Percentiles rank a stretch among this genome's conserved stretches.
phyloP scores from a whole-genome alignment of 2,329 filamentous ascomycete genomes.

The Verruconis gallopava region DNA sequence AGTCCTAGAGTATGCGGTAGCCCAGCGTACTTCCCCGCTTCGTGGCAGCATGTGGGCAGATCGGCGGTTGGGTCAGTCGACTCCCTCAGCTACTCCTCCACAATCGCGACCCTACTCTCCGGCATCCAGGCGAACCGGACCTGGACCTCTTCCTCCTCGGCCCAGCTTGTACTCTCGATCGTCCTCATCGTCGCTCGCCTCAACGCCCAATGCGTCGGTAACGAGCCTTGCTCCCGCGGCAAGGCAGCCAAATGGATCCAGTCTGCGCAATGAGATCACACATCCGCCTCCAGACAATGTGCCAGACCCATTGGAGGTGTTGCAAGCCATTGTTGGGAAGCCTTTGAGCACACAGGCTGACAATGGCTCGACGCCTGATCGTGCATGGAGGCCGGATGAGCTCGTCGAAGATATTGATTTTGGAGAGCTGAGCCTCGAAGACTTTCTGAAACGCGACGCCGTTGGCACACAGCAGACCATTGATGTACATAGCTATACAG shows the following conservation, averaged over 20 bases:
- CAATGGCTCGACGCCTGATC: slow-evolving; percentile 13
- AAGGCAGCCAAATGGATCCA: slow-evolving; percentile 54
- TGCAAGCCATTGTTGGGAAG: slow-evolving; percentile 43
- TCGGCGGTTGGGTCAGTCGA: slow-evolving; percentile 59
- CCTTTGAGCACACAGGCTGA: slow-evolving; percentile 11
- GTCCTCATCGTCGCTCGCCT: slow-evolving; percentile 66
- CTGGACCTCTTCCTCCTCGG: slow-evolving; percentile 38
- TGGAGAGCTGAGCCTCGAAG: slow-evolving; percentile 59
- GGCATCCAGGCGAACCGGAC: slow-evolving; percentile 53
- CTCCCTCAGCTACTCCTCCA: slow-evolving; percentile 47
- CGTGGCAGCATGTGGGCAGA: slow-evolving; percentile 67
- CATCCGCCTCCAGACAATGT: slow-evolving; percentile 40
- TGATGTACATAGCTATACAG: slow-evolving; percentile 36
- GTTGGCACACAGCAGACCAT: slow-evolving; percentile 17
- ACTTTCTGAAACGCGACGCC: slow-evolving; percentile 41
- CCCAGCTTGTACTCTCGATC: slow-evolving; percentile 55
- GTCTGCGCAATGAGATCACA: slow-evolving; percentile 45
- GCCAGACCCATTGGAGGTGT: slow-evolving; percentile 56
- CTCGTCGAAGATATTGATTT: slow-evolving; percentile 64
- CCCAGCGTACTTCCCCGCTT: slow-evolving; percentile 6
- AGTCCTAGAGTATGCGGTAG: too few species aligned
- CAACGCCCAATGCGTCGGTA: slow-evolving; percentile 60
- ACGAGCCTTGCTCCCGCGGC: slow-evolving; percentile 57
- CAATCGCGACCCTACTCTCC: slow-evolving; percentile 56
- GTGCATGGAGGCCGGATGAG: slow-evolving; percentile 23